phyloP scores from a whole-genome alignment of 1,284 basidiomycete genomes.

The Cutaneotrichosporon cyanovorans region DNA sequence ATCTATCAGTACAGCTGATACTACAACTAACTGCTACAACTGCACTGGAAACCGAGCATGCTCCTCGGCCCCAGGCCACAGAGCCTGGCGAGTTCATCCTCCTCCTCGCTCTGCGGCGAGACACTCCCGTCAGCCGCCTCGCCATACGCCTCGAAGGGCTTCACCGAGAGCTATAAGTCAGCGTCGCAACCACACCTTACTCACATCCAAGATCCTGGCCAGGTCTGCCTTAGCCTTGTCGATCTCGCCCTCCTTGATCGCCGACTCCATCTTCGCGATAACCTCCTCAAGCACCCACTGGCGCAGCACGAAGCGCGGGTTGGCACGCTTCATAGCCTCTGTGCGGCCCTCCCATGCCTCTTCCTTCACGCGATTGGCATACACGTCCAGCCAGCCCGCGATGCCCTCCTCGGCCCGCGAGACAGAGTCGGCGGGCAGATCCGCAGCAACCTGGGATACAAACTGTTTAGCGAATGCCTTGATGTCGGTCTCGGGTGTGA shows the following conservation, averaged over 20 bases:
- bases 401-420: constrained; percentile 51
- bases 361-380: constrained; percentile 54
- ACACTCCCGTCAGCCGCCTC: constrained; percentile 67
- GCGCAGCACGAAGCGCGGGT: constrained; percentile 80
- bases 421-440: constrained; percentile 48
- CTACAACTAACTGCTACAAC: constrained; percentile 65
- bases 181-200: constrained; percentile 3
- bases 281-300: constrained; percentile 92
- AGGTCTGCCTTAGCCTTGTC: constrained; percentile 23
- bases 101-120: constrained; percentile 48
- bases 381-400: constrained; percentile 61
- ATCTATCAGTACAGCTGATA: no score
- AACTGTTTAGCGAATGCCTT: constrained; percentile 52
- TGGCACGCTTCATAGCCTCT: constrained; percentile 48
- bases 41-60: constrained; percentile 86
- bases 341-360: constrained; percentile 24
- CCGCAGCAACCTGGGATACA: constrained; percentile 48
- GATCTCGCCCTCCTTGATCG: constrained; percentile 53
- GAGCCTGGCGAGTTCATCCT: constrained; percentile 60
- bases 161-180: constrained; percentile 61
- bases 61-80: constrained; percentile 67
- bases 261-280: constrained; percentile 62
- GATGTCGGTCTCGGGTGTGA: constrained; percentile 47
- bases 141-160: constrained; percentile 73
- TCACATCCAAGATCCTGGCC: constrained; percentile 21